Evolutionary conservation across 192 early-diverging fungal genomes (phyloP).

Genomic region (Allomyces macrogynus): DNA sequence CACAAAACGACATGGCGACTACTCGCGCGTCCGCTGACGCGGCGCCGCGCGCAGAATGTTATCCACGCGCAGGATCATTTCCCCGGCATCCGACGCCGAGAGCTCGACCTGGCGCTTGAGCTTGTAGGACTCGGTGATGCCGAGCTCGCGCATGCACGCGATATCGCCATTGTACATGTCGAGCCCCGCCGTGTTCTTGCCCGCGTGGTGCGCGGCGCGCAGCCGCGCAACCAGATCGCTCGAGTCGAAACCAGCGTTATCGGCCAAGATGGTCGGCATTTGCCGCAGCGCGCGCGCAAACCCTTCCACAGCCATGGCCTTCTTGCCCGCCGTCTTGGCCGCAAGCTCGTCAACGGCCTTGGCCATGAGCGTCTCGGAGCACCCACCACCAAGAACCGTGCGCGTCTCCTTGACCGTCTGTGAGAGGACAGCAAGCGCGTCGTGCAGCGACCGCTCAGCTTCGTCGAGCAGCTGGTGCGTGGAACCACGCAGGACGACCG

Average conservation of each 20-base stretch:
- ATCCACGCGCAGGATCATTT: conserved; percentile 94
- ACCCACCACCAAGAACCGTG: conserved; percentile 87
- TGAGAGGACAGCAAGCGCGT: conserved; percentile 84
- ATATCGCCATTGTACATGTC: conserved; percentile 71
- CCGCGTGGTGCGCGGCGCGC: conserved; percentile 82
- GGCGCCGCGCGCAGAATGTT: conserved; percentile 91
- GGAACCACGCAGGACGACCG: conserved; percentile 90
- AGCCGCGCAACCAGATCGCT: conserved; percentile 84
- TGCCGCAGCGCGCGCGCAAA: conserved; percentile 88
- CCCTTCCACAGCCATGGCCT: conserved; percentile 81
- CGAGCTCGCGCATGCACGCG: conserved; percentile 58
- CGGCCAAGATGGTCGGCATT: conserved; percentile 92
- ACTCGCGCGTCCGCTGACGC: conserved; percentile 13
- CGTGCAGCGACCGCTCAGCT: conserved; percentile 90
- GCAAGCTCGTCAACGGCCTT: conserved; percentile 89
- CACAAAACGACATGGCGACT: neutral
- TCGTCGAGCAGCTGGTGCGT: conserved; percentile 90
- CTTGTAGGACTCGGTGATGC: conserved; percentile 93
- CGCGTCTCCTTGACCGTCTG: conserved; percentile 87
- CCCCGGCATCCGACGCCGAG: conserved; percentile 83
- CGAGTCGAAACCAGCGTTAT: conserved; percentile 92
- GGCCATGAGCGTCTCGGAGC: conserved; percentile 93
- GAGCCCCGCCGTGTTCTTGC: conserved; percentile 50
- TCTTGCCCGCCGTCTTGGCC: conserved; percentile 76
- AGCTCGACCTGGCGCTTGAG: conserved; percentile 83